Base-by-base conservation (phyloP, 306 rosid species). In the Castanopsis chinensis region DNA sequence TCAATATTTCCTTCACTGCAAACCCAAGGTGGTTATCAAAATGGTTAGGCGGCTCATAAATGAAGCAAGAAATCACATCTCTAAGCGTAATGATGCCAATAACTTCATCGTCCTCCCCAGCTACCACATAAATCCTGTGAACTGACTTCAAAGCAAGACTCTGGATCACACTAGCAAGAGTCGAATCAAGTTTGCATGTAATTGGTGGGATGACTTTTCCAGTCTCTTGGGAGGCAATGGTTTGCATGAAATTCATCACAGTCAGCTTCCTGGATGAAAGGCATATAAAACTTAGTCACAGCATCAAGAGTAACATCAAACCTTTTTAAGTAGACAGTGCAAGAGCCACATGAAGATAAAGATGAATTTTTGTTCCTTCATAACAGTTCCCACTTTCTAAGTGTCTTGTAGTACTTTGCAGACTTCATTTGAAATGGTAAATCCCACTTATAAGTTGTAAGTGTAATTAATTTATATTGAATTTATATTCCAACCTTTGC, bases 31-130 rank as follows among this genome's bases (percentile, higher is more conserved):
- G 77, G 74, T 84, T 84, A 30, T 92, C 91, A 33, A 92, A 88
- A 80, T 92, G 91, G 79, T 90, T 85, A 60, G 89, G 73, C 19
- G 99, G 99, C 68, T 92, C 98, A 18, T 74, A 79, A 79, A 91
- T 88, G 84, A 93, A 95, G 86, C 99, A 90, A 74, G 97, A 87
- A 79, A 95, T 95, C 71, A 91, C 97, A 73, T 95, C 99, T 88
- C 99, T 89, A 78, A 95, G 92, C 23, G 98, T 95, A 60, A 91
- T 83, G 80, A 93, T 88, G 61, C 98, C 99, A 2, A 85, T 70
- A 54, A 89, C 91, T 79, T 86, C 91, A 1, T 80, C 81, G 63
- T 87, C 86, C 54, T 84, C 86, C 19, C 33, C 88, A 19, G 86
- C 80, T 21, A 82, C 91, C 59, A 82, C 93, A 72, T 91, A 86